Conservation (phyloP, 495 filamentous ascomycete genomes). For the Cudoniella acicularis region DNA sequence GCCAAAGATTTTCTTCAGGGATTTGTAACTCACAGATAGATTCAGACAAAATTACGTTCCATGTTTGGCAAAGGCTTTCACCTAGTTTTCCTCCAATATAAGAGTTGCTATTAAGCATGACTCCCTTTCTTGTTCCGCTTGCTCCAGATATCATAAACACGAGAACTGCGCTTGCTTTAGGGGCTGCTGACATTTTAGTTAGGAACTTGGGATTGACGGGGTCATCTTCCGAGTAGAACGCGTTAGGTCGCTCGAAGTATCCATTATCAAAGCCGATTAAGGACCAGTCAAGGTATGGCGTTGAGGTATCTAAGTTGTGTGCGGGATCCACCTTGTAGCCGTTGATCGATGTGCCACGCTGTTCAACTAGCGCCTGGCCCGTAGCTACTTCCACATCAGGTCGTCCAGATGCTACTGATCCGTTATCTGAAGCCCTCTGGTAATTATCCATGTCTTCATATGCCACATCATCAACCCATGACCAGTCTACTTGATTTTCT, state of each 20-base stretch:
- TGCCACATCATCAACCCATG: slow-evolving; percentile 3
- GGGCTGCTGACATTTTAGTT: background rate
- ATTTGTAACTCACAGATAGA: background rate
- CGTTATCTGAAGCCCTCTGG: background rate
- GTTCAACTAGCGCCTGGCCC: background rate
- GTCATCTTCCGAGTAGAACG: slow-evolving; percentile 5
- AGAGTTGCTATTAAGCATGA: background rate
- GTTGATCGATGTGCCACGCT: background rate
- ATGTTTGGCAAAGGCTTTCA: background rate
- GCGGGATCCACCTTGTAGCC: slow-evolving; percentile 1
- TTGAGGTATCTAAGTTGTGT: background rate
- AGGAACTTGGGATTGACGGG: slow-evolving; percentile 1
- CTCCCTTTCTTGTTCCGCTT: slow-evolving; percentile 10
- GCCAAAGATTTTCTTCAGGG: background rate
- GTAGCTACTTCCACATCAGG: background rate
- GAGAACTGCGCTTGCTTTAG: background rate
- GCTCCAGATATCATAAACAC: slow-evolving; percentile 8
- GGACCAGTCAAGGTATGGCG: slow-evolving; percentile 7
- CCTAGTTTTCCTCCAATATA: background rate
- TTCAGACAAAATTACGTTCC: background rate
- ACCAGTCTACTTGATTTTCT: background rate
- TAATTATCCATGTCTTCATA: background rate
- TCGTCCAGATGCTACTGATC: background rate
- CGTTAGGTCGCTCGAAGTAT: slow-evolving; percentile 8
- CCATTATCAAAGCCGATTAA: slow-evolving; percentile 8